Percentiles rank a stretch among this genome's conserved stretches.
Conservation (phyloP, 1,284 basidiomycete genomes). For the Vanrija pseudolonga region DNA sequence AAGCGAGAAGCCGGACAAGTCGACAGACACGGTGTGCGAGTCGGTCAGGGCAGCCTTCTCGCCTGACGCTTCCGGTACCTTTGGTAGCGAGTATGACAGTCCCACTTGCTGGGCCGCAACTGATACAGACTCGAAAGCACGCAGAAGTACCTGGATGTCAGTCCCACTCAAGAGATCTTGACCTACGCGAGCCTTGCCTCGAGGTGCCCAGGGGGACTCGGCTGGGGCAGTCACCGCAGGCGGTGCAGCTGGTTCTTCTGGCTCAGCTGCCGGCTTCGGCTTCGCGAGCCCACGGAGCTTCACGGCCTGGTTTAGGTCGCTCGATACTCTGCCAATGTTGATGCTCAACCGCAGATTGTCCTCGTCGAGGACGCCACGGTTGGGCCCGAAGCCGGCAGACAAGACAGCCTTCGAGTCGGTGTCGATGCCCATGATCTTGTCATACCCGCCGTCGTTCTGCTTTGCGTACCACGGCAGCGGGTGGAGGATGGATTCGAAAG, state of each 20-base stretch:
- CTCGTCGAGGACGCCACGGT: slow-evolving; percentile 31
- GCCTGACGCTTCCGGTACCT: not conserved
- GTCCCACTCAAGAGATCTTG: not conserved
- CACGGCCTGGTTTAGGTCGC: not conserved
- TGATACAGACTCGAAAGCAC: slow-evolving; percentile 31
- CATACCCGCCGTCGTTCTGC: slow-evolving; percentile 13
- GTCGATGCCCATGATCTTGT: slow-evolving; percentile 23
- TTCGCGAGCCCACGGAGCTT: too few species aligned
- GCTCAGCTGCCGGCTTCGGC: too few species aligned
- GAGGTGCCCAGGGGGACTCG: slow-evolving; percentile 11
- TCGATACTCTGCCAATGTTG: slow-evolving; percentile 15
- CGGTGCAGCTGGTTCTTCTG: not conserved
- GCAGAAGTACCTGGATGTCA: slow-evolving; percentile 32
- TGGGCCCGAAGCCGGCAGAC: slow-evolving; percentile 36
- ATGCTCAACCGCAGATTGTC: slow-evolving; percentile 32
- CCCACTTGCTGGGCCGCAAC: slow-evolving; percentile 22
- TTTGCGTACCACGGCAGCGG: not conserved
- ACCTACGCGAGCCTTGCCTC: slow-evolving; percentile 15
- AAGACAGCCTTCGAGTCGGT: slow-evolving; percentile 18
- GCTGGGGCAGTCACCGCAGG: not conserved
- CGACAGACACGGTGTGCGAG: slow-evolving; percentile 30
- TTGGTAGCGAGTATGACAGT: slow-evolving; percentile 25
- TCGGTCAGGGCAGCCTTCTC: not conserved
- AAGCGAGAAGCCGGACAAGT: slow-evolving; percentile 21
- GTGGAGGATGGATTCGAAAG: not conserved